phyloP scores from a whole-genome alignment of 2,329 filamentous ascomycete species.

The Penicillium sp. region DNA sequence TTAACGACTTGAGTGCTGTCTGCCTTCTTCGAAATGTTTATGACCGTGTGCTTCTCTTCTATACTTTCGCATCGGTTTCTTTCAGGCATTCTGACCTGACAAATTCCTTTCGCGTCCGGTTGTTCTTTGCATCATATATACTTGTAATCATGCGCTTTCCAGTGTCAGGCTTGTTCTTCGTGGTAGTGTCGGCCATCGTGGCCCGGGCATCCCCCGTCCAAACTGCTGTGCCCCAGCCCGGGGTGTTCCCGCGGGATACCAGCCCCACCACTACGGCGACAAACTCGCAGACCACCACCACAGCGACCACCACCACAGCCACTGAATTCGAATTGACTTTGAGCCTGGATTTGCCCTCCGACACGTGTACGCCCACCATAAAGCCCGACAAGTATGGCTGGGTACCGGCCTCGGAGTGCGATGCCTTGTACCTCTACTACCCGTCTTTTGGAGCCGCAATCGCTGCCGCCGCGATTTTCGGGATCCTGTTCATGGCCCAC shows the following conservation, averaged over 20 bases:
- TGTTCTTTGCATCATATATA: background rate
- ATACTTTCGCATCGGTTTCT: background rate
- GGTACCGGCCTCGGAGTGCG: conserved; percentile 19
- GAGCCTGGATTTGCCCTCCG: conserved; percentile 6
- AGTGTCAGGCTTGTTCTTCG: background rate
- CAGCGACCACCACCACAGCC: background rate
- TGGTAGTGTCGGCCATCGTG: background rate
- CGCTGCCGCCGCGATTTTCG: conserved; percentile 39
- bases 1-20: background rate
- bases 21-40: background rate
- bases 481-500: conserved; percentile 25
- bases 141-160: background rate
- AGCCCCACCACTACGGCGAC: background rate
- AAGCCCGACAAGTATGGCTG: conserved; percentile 26
- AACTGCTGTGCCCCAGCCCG: background rate
- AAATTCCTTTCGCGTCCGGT: background rate
- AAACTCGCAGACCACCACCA: background rate
- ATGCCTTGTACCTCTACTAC: conserved; percentile 30
- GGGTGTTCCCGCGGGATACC: background rate
- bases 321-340: background rate
- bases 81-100: background rate
- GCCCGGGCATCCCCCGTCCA: conserved; percentile 5
- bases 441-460: conserved; percentile 41
- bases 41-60: background rate
- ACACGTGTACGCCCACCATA: conserved; percentile 22